A percentile compares a stretch with the other conserved stretches of the same genome.
Evolutionary conservation across 2,329 filamentous ascomycete species (phyloP).

Genomic region (Didymellaceae sp.): DNA sequence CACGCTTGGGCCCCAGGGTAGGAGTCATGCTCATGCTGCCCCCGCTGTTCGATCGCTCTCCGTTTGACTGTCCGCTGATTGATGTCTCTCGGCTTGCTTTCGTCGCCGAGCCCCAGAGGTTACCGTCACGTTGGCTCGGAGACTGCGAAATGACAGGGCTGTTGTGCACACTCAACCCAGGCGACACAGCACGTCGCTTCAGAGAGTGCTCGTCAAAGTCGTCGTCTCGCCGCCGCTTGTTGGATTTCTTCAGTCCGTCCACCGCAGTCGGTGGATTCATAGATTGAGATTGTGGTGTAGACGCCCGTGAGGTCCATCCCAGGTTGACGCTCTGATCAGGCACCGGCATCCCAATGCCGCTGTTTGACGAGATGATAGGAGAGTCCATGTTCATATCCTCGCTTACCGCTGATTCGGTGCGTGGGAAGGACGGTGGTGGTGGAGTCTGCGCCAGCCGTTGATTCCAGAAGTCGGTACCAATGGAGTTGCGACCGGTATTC

Average conservation of each 20-base stretch:
- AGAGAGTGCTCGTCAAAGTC: constrained; percentile 88
- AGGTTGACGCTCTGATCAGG: constrained; percentile 29
- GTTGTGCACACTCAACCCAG: constrained; percentile 88
- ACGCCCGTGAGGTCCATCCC: constrained; percentile 42
- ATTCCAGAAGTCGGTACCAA: constrained; percentile 79
- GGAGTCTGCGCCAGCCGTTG: constrained; percentile 66
- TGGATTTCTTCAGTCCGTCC: constrained; percentile 52
- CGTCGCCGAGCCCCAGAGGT: constrained; percentile 75
- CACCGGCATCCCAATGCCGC: constrained; percentile 22
- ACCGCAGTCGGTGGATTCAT: constrained; percentile 48
- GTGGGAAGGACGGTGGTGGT: constrained; percentile 61
- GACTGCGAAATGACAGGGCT: constrained; percentile 84
- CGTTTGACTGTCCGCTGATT: constrained; percentile 58
- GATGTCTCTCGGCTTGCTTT: constrained; percentile 65
- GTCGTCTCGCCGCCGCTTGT: constrained; percentile 85
- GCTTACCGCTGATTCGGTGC: constrained; percentile 61
- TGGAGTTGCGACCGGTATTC: constrained; percentile 76
- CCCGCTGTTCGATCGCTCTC: constrained; percentile 56
- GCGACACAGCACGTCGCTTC: constrained; percentile 90
- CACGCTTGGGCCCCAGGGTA: constrained; percentile 53
- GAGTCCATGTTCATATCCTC: constrained; percentile 79
- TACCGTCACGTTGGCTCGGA: constrained; percentile 74
- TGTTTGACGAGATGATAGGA: constrained; percentile 51
- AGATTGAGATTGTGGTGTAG: constrained; percentile 48
- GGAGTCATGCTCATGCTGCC: constrained; percentile 56